Base-by-base conservation (phyloP, 2,329 filamentous ascomycete species). In the Talaromyces sp. region DNA sequence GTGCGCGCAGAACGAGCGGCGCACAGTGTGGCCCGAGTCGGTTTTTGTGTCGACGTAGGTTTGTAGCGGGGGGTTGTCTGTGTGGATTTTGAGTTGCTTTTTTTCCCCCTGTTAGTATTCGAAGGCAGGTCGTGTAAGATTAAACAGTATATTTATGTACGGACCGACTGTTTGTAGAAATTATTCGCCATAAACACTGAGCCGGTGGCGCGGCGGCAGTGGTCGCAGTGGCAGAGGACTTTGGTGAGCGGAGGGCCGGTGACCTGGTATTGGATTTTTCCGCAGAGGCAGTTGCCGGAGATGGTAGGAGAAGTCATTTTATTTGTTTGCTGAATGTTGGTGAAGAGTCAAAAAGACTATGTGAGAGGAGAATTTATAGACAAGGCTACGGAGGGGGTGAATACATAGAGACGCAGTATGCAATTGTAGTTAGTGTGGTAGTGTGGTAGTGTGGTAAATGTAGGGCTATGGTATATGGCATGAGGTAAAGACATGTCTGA, bases 171-270 rank as follows among this genome's bases (percentile, higher is more conserved):
- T 40, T 57, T 56, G 44, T 57, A 61, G n/a, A 51, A 51, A 30
- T 30, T 18, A 16, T 61, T 61, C 18, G 53, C 59, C 59, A 57
- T 53, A 14, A 61, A 52, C n/a, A 14, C 33, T 10, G 59, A 61
- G 6, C 59, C 59, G 1, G 59, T 34, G 44, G 27, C 14, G 31
- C 55, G 55, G 55, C 30, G 53, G 34, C 59, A 61, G 42, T 61
- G 56, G 12, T 61, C 55, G 54, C 59, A 61, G 16, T 57, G 42
- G 44, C 59, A 61, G 27, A 61, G 36, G 12, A 79, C 28, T 9
- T 47, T 55, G 27, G 44, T 6, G 3, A 60, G 2, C 2, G 51
- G 51, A 55, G 51, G 23, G 31, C 34, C 58, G 14, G 34, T 44
- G 9, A 60, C 50, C 44, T 60, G 51, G 30, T 60, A 60, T 7